Conservation (phyloP, 1,139 yeast species). For the Taphrina betulina region DNA sequence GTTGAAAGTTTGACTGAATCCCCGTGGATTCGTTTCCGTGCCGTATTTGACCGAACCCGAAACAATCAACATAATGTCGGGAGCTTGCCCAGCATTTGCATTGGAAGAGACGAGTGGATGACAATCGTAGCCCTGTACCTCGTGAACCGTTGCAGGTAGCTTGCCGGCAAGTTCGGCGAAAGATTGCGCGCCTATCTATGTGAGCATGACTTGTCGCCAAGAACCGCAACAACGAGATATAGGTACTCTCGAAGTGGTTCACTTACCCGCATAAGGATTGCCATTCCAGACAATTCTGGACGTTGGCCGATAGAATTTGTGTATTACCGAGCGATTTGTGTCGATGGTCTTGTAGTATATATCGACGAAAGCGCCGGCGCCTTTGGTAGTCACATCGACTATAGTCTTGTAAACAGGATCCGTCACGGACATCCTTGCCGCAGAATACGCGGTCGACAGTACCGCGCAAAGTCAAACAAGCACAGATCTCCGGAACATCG, state of each 20-base stretch:
- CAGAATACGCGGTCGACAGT: no score
- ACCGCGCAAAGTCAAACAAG: no score
- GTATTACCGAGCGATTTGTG: conserved; percentile 31
- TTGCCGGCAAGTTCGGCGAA: conserved; percentile 29
- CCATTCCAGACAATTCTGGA: conserved; percentile 35
- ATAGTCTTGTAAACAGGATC: conserved; percentile 27
- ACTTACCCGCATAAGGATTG: conserved; percentile 25
- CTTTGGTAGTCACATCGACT: conserved; percentile 31
- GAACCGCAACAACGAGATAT: neutral
- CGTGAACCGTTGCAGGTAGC: conserved; percentile 32
- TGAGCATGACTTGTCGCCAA: neutral
- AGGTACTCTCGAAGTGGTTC: neutral
- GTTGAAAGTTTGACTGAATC: conserved; percentile 33
- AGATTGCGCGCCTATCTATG: conserved; percentile 5
- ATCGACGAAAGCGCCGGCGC: conserved; percentile 33
- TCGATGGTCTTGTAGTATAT: conserved; percentile 33
- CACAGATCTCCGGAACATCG: no score
- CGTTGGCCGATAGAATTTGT: conserved; percentile 33
- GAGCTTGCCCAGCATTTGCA: conserved; percentile 30
- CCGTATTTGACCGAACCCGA: conserved; percentile 34
- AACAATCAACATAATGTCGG: conserved; percentile 32
- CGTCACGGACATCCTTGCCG: conserved; percentile 10
- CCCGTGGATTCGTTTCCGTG: conserved; percentile 25
- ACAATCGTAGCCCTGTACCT: conserved; percentile 33
- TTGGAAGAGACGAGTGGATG: conserved; percentile 32